Evolutionary conservation across 768 basidiomycete species (phyloP).

Genomic region (Mycena chlorophos): DNA sequence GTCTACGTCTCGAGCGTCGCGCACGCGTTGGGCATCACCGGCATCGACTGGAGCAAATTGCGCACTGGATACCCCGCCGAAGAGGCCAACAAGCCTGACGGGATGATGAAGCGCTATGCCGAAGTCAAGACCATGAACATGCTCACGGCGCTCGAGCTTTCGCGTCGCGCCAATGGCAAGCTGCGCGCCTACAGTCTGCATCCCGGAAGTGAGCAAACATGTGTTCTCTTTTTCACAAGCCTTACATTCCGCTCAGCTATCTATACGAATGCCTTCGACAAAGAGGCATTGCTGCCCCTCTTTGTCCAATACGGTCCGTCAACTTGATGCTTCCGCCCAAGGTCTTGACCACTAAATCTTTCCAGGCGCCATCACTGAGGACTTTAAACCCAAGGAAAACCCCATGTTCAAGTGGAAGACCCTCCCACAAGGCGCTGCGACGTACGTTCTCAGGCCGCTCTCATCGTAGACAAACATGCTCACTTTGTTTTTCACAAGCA

Average conservation of each 20-base stretch:
- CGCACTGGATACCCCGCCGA: background rate
- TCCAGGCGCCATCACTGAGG: conserved; percentile 8
- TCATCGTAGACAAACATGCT: background rate
- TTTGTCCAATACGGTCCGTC: background rate
- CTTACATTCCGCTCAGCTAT: background rate
- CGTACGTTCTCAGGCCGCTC: background rate
- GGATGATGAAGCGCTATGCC: background rate
- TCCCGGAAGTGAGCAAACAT: background rate
- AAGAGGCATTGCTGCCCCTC: background rate
- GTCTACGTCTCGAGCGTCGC: background rate
- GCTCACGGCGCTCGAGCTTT: background rate
- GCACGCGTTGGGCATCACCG: background rate
- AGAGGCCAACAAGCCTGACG: background rate
- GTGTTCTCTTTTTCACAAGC: background rate
- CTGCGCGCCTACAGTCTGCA: background rate
- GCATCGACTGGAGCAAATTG: background rate
- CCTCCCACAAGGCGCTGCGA: conserved; percentile 8
- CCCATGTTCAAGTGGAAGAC: conserved; percentile 10
- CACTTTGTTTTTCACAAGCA: background rate
- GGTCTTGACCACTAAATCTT: background rate
- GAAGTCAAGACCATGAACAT: background rate
- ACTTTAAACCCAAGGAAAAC: conserved; percentile 6
- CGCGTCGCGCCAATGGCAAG: background rate
- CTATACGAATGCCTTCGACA: background rate
- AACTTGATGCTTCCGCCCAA: background rate